Conservation (phyloP, 148 eudicot genomes). For the Chenopodium formosanum region DNA sequence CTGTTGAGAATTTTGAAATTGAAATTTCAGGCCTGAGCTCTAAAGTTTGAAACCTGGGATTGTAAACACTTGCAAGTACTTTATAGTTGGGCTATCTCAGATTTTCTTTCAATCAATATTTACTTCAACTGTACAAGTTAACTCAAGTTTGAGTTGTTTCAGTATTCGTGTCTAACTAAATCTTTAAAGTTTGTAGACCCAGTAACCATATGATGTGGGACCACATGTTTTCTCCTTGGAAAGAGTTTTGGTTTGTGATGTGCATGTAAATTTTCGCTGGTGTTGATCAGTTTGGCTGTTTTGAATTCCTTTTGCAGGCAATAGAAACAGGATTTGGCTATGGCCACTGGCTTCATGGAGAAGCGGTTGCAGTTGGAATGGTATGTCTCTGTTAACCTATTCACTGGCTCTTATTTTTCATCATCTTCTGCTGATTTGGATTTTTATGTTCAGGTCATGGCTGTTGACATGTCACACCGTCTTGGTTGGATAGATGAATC, state of each 20-base stretch:
- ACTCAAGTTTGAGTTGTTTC: no score
- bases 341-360: slow-evolving; percentile 98
- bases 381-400: slow-evolving; percentile 34
- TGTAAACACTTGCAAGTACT: not conserved
- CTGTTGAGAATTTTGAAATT: not conserved
- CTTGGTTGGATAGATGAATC: slow-evolving; percentile 98
- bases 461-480: slow-evolving; percentile 91
- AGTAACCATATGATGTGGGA: not conserved
- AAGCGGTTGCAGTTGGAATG: slow-evolving; percentile 97
- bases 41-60: not conserved
- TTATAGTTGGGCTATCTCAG: not conserved
- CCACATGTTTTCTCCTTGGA: not conserved
- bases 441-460: slow-evolving; percentile 71
- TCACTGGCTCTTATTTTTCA: not conserved
- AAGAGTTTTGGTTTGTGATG: not conserved
- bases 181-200: not conserved
- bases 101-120: not conserved
- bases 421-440: slow-evolving; percentile 12
- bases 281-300: slow-evolving; percentile 5
- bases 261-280: not conserved
- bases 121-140: not conserved
- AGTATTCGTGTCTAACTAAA: no score
- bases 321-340: slow-evolving; percentile 89
- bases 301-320: slow-evolving; percentile 54
- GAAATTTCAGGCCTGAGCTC: not conserved